phyloP scores from a whole-genome alignment of 352 stramenopile genomes.

The Phytopythium sindhum region DNA sequence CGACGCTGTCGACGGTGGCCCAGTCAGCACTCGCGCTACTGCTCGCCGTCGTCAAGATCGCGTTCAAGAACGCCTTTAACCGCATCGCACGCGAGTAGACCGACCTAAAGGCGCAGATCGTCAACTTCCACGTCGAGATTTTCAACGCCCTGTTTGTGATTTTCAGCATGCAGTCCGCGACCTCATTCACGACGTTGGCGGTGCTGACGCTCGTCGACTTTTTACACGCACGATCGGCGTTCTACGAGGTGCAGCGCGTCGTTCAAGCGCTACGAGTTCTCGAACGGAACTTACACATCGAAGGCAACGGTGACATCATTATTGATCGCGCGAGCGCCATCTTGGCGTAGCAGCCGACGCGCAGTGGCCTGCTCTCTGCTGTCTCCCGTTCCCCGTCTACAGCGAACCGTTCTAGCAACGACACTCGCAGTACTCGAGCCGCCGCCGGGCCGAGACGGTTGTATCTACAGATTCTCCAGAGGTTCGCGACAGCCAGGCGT shows the following conservation, averaged over 20 bases:
- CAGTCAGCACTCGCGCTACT: conserved; percentile 19
- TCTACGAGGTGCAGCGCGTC: conserved; percentile 13
- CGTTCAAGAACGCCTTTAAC: conserved; percentile 26
- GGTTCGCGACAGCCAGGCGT: no score
- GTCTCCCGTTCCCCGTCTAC: no score
- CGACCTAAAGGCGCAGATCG: conserved; percentile 22
- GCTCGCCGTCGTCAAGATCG: conserved; percentile 28
- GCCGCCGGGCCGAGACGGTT: no score
- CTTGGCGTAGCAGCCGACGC: no score
- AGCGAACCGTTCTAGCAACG: no score
- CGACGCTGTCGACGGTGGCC: neutral
- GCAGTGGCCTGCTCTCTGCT: no score
- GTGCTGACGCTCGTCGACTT: conserved; percentile 23
- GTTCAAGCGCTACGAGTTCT: conserved; percentile 8
- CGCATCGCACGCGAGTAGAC: conserved; percentile 14
- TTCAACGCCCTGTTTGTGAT: conserved; percentile 40
- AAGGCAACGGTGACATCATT: no score
- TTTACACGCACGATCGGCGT: conserved; percentile 5
- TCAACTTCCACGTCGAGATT: conserved; percentile 42
- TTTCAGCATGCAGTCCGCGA: conserved; percentile 37
- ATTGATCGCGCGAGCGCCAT: no score
- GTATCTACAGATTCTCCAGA: no score
- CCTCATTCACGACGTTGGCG: conserved; percentile 20
- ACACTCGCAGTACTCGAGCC: no score
- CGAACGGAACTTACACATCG: neutral